Evolutionary conservation across 495 filamentous ascomycete genomes (phyloP).

Genomic region (Pseudoneurospora amorphoporcata): DNA sequence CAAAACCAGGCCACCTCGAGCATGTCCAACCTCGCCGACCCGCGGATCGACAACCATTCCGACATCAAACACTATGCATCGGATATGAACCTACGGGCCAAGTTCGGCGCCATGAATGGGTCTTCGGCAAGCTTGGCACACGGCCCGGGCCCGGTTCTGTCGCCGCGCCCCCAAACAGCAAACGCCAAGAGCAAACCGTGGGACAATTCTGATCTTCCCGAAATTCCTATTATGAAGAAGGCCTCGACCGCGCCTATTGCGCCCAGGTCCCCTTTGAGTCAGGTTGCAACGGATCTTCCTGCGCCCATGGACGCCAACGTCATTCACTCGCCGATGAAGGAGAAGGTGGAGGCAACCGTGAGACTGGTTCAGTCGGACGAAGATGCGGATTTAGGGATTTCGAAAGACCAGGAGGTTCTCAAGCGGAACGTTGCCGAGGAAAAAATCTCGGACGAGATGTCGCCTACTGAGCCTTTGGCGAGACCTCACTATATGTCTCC

Average conservation of each 20-base stretch:
- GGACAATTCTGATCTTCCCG: slow-evolving; percentile 26
- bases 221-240: slow-evolving; percentile 25
- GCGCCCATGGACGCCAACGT: slow-evolving; percentile 19
- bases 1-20: slow-evolving; percentile 27
- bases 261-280: slow-evolving; percentile 25
- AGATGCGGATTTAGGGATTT: neutral
- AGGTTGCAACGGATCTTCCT: slow-evolving; percentile 16
- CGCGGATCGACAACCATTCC: slow-evolving; percentile 11
- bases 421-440: neutral
- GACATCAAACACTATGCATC: slow-evolving; percentile 27
- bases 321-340: slow-evolving; percentile 20
- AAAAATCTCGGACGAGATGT: neutral
- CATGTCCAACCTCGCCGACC: slow-evolving; percentile 25
- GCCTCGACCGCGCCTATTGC: slow-evolving; percentile 8
- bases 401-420: neutral
- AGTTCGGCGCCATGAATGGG: slow-evolving; percentile 9
- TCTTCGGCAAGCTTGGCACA: slow-evolving; percentile 14
- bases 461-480: neutral
- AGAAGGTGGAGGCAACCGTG: slow-evolving; percentile 10
- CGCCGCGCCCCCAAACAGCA: slow-evolving; percentile 22
- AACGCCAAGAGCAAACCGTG: slow-evolving; percentile 22
- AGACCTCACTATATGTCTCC: neutral
- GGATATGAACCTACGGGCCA: slow-evolving; percentile 26
- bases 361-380: slow-evolving; percentile 7
- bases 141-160: slow-evolving; percentile 6